A percentile compares a stretch with the other conserved stretches of the same genome.
These are phyloP conservation scores for Trypanosomatidae sp. DNA, from an alignment of 208 protist species.

Conservation along the genomic window DNA sequence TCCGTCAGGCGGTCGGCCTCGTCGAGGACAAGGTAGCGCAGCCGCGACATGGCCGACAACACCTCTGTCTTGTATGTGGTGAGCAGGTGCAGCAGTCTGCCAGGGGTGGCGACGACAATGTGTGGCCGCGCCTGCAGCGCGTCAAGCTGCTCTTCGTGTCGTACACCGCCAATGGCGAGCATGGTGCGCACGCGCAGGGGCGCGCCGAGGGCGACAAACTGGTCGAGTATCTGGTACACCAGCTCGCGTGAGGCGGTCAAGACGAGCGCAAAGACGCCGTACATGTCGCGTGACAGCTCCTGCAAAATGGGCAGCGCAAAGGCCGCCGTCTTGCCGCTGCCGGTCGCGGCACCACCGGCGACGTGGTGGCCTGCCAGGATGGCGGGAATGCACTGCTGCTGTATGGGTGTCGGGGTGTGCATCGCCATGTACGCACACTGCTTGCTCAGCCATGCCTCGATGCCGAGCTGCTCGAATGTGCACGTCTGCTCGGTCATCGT, in stretches of 20 bases:
- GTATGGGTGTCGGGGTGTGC: constrained; percentile 70
- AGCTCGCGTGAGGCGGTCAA: constrained; percentile 96
- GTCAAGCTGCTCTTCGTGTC: constrained; percentile 60
- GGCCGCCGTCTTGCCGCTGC: constrained; percentile 97
- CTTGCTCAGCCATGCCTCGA: constrained; percentile 53
- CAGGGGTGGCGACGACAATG: constrained; percentile 77
- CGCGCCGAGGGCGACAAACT: constrained; percentile 76
- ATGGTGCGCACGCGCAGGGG: constrained; percentile 51
- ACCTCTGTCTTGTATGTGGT: constrained; percentile 27
- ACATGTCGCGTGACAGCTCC: constrained; percentile 90
- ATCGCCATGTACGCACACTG: constrained; percentile 75
- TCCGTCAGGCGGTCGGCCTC: constrained; percentile 78
- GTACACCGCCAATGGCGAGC: constrained; percentile 64
- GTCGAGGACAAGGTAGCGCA: constrained; percentile 77
- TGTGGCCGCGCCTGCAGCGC: constrained; percentile 59
- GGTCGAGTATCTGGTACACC: constrained; percentile 91
- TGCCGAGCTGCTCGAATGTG: constrained; percentile 54
- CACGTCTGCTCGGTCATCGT: constrained; percentile 9
- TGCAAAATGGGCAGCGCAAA: constrained; percentile 98
- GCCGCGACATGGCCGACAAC: constrained; percentile 32
- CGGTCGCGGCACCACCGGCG: constrained; percentile 92
- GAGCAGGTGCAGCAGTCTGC: constrained; percentile 51
- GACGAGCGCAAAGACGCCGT: constrained; percentile 94
- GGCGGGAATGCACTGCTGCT: constrained; percentile 58
- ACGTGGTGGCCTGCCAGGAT: constrained; percentile 81